Evolutionary conservation across 225 moss, liverwort and hornwort species (phyloP), one percentile per base, ranked within the genome.

Genomic region (Sphagnum tenellum): DNA sequence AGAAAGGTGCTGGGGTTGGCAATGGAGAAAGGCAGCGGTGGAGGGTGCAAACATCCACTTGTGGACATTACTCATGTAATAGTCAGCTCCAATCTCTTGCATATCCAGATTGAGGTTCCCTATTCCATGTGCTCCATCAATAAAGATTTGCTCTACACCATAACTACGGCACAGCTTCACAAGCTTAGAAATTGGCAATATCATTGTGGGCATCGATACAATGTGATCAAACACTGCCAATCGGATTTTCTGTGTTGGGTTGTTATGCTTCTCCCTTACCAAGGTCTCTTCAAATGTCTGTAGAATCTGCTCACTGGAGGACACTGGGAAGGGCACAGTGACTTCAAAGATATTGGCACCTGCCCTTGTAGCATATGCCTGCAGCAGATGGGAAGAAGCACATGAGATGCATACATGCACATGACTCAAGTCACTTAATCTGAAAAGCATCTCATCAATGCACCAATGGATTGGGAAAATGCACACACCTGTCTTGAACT

Each of bases 61-160:
- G 69, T 95, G 94, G 9, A 84, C 80, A 72, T 92, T 88, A 63
- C 82, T 82, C 64, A 89, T 63, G 75, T 94, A 94, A 66, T 71
- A 94, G 75, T 94, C 94, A 12, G 94, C 94, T 48, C 88, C 75
- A 6, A 94, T 80, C 12, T 78, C 80, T 29, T 72, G 69, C 61
- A 91, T 91, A 47, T 94, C 63, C 8, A 94, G 69, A 44, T 83
- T 70, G 50, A 84, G 87, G 48, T 71, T 91, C 45, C 89, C 94
- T 9, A 94, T 81, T 57, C 89, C 94, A 62, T 94, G 94, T 44
- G 94, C 94, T 64, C 91, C 94, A 53, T 94, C 91, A 1, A 91
- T 77, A 5, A 94, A 79, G 12, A 91, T 79, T 65, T 87, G 79
- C 71, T 89, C 83, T 49, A 91, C 82, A 53, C 82, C 89, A 67